Conservation (phyloP, 2,329 filamentous ascomycete genomes). For the Curvularia lunata region DNA sequence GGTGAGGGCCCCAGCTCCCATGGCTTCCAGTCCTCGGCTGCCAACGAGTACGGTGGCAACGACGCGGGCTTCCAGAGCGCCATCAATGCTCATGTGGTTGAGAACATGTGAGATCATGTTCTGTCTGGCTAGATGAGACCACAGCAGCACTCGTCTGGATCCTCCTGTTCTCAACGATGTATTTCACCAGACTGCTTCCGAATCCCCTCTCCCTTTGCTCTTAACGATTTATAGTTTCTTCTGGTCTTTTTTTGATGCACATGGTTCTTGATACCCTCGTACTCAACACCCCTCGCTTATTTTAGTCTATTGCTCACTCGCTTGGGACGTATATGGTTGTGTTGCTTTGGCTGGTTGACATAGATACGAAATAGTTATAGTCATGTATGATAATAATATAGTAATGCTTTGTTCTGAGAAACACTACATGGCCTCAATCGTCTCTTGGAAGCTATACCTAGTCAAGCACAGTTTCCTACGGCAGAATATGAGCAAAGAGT, state of each 20-base stretch:
- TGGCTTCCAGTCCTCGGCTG: constrained; percentile 30
- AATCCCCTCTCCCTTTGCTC: not conserved
- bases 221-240: not conserved
- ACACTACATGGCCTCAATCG: no score
- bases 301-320: not conserved
- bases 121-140: no score
- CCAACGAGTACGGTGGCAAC: constrained; percentile 47
- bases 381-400: not conserved
- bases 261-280: not conserved
- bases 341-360: not conserved
- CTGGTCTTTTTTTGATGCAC: not conserved
- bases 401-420: not conserved
- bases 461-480: no score
- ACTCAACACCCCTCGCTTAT: no score
- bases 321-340: not conserved
- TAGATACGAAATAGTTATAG: not conserved
- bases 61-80: constrained; percentile 74
- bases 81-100: constrained; percentile 80
- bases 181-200: not conserved
- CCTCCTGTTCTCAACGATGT: not conserved
- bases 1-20: constrained; percentile 64
- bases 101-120: constrained; percentile 71
- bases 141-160: no score
- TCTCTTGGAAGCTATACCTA: no score
- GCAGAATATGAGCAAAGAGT: no score